phyloP scores from a whole-genome alignment of 192 early-diverging fungal species.

The Umbelopsis ramanniana region DNA sequence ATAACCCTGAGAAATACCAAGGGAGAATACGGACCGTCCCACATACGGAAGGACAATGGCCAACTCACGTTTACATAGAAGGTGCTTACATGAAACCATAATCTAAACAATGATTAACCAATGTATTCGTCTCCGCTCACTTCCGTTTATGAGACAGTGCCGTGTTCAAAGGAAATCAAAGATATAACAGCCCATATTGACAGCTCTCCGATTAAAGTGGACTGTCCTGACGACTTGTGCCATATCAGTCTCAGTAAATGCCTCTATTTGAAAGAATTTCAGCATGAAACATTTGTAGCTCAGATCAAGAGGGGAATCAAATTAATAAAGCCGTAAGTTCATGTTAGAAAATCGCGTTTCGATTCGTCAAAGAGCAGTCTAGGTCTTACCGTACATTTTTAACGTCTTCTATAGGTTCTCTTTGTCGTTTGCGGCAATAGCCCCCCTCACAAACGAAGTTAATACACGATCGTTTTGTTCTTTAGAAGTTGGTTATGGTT shows the following conservation, averaged over 20 bases:
- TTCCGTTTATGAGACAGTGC: background rate
- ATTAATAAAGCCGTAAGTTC: constrained; percentile 24
- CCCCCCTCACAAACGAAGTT: constrained; percentile 49
- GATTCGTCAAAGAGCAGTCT: background rate
- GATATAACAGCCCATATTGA: background rate
- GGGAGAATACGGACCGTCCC: constrained; percentile 39
- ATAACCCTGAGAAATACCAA: constrained; percentile 24
- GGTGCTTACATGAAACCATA: constrained; percentile 22
- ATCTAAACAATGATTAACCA: background rate
- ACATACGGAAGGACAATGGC: constrained; percentile 49
- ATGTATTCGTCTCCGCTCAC: background rate
- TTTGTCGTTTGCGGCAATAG: constrained; percentile 38
- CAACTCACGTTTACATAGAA: constrained; percentile 48
- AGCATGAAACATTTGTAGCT: constrained; percentile 44
- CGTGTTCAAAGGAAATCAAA: constrained; percentile 2
- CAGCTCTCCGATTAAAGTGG: background rate
- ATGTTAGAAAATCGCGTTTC: background rate
- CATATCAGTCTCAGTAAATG: constrained; percentile 51
- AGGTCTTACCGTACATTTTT: background rate
- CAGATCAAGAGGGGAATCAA: constrained; percentile 31
- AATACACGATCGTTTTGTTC: constrained; percentile 49
- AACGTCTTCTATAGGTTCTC: constrained; percentile 33
- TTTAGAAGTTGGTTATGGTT: constrained; percentile 50
- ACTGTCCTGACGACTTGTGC: constrained; percentile 6
- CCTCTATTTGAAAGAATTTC: constrained; percentile 53